phyloP scores from a whole-genome alignment of 305 asterid species.

The Ilex paraguariensis region DNA sequence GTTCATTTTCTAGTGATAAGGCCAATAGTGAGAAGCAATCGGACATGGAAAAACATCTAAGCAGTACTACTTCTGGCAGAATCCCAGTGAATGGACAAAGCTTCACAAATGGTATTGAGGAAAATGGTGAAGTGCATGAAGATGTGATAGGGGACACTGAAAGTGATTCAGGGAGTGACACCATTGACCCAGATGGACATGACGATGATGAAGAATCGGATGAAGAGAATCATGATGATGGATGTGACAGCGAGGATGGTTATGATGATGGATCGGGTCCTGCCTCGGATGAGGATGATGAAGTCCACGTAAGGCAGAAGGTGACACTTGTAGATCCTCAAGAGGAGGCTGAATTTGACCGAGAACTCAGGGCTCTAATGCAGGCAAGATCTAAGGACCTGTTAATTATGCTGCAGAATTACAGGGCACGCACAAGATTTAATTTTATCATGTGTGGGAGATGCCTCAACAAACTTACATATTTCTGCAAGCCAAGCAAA shows the following conservation, averaged over 20 bases:
- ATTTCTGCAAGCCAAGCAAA: no score
- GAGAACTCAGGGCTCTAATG: slow-evolving; percentile 91
- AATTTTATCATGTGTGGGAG: no score
- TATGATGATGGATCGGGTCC: slow-evolving; percentile 61
- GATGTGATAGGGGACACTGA: slow-evolving; percentile 59
- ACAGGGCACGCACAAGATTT: no score
- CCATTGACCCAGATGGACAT: slow-evolving; percentile 52
- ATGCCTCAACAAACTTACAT: no score
- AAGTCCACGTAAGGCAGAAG: slow-evolving; percentile 89
- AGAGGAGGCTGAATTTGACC: slow-evolving; percentile 91
- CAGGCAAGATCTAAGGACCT: slow-evolving; percentile 54
- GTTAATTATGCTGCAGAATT: background rate
- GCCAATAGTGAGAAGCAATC: slow-evolving; percentile 56
- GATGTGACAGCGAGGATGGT: slow-evolving; percentile 72
- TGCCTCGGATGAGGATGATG: slow-evolving; percentile 85
- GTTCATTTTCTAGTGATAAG: slow-evolving; percentile 61
- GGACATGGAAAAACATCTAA: slow-evolving; percentile 42
- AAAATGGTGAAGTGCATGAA: slow-evolving; percentile 68
- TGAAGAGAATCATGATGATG: slow-evolving; percentile 67
- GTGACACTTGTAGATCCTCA: slow-evolving; percentile 75
- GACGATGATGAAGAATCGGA: slow-evolving; percentile 70
- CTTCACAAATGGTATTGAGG: slow-evolving; percentile 54
- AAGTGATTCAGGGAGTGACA: slow-evolving; percentile 85
- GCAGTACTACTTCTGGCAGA: slow-evolving; percentile 46
- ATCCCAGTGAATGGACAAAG: slow-evolving; percentile 52